Base-by-base conservation (phyloP, 1,284 basidiomycete genomes). In the Xerocomus nothofagi region DNA sequence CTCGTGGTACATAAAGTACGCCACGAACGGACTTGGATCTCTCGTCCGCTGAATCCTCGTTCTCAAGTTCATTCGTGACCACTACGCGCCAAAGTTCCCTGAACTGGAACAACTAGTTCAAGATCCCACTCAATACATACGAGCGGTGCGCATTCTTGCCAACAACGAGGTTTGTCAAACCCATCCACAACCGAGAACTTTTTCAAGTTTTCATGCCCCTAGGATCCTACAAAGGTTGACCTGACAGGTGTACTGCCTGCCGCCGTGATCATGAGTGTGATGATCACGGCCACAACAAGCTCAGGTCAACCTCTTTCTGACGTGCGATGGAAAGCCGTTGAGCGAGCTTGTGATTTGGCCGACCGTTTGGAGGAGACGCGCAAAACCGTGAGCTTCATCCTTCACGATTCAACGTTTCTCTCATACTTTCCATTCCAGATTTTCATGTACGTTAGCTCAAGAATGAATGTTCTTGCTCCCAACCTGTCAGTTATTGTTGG, bases 401-500 rank as follows among this genome's bases (percentile, higher is more conserved):
- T n/a, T 42, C 24, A 23, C 6, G 42, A 4, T 30, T 23, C 44
- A 37, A 29, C 18, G 0, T 34, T 15, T 40, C 9, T 2, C 54
- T 65, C 29, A 61, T 37, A 10, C 30, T 40, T 43, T 23, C 51
- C 20, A 18, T 43, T 29, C 0, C 62, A 93, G 84, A 99, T 99
- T 60, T 94, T 99, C 73, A 86, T 91, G 75, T 99, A 98, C 78
- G 97, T 99, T 69, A 96, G 97, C 77, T 97, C 93, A 64, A 84
- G 97, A 70, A 99, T 99, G 92, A 91, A 92, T 72, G 84, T 95
- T 46, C 88, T 99, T 62, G 95, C 96, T 54, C 97, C 97, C 57
- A 99, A 99, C 71, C 84, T 99, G 66, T 96, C 93, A 61, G 90
- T 91, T 66, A 96, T 99, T 68, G 92, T 99, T 70, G 96, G 97